Evolutionary conservation across 129 eudicot genomes (phyloP).

Genomic region (Silybum marianum): DNA sequence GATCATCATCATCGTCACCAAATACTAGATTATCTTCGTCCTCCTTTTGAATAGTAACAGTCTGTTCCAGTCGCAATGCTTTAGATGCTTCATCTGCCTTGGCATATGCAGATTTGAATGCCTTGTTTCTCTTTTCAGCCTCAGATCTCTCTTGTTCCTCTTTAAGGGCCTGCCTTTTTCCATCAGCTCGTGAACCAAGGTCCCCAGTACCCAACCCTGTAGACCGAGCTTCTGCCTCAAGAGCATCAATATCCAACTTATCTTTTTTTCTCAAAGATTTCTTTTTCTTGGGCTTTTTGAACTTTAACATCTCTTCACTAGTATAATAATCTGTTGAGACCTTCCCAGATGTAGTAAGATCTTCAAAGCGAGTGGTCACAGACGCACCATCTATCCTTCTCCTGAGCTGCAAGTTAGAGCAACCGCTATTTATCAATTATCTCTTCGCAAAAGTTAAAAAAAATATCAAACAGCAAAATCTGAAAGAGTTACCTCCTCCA

Average conservation of each 20-base stretch:
- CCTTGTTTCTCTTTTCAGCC: constrained; percentile 70
- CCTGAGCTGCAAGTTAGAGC: constrained; percentile 61
- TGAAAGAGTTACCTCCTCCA: constrained; percentile 75
- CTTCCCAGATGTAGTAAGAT: constrained; percentile 58
- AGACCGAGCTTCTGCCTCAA: constrained; percentile 92
- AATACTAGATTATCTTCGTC: constrained; percentile 70
- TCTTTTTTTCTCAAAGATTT: constrained; percentile 91
- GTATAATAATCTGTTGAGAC: constrained; percentile 80
- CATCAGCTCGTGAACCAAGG: constrained; percentile 88
- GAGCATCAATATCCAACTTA: constrained; percentile 81
- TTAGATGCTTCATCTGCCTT: constrained; percentile 96
- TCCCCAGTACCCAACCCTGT: constrained; percentile 81
- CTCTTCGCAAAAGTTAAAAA: background rate
- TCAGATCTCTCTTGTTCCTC: constrained; percentile 84
- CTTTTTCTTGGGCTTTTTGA: constrained; percentile 95
- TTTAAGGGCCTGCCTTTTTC: constrained; percentile 58
- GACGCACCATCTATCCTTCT: constrained; percentile 74
- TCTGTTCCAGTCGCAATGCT: constrained; percentile 62
- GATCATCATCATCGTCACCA: constrained; percentile 93
- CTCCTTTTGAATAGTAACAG: constrained; percentile 34
- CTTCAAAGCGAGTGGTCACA: constrained; percentile 52
- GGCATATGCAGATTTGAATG: constrained; percentile 71
- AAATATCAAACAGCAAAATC: background rate
- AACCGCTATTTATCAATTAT: background rate
- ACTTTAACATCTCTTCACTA: constrained; percentile 81